Evolutionary conservation across 352 stramenopile genomes (phyloP), one percentile per base, ranked within the genome.

Genomic region (Pythium phragmiticola): DNA sequence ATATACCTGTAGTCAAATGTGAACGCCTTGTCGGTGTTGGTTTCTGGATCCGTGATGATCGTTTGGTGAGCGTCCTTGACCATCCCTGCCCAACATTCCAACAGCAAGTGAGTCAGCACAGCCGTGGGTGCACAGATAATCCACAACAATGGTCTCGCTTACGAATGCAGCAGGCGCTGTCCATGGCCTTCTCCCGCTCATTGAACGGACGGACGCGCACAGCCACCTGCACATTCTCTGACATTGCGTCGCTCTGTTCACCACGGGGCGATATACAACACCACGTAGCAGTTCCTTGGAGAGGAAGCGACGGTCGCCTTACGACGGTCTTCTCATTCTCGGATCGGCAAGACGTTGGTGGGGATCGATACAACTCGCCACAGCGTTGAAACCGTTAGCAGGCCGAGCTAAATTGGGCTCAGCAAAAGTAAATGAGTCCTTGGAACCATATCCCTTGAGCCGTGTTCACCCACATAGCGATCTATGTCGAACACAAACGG

Each of bases 1-100:
- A 33, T 16, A 4, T 50, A 87, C 80, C 81, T 94, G 74, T 90
- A 96, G 50, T 96, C 88, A 67, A 95, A 96, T 5, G 88, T 96
- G 54, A 94, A 96, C 0, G 66, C 70, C 57, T 94, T 93, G 34
- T 94, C 84, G 2, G 67, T 37, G 57, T 79, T 84, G 28, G 79
- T 90, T 46, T 94, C 82, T 0, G 84, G 86, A 57, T 94, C 83
- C 0, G 78, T 92, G 70, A 94, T 93, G 64, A 92, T 87, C 6
- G 86, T 94, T 43, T 92, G 82, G 58, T 91, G 83, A 2, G 76
- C 87, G 26, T 92, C 80, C 45, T 82, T 90, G 36, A 89, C 64
- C 82, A 94, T 92, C 6, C 84, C 84, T 92, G 8, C 21, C 21
- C 21, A 21, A 1, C 21, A 21, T 21, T 21, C 21, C 21, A 21